phyloP scores from a whole-genome alignment of 2,329 filamentous ascomycete species.

The Huntiella decipiens region DNA sequence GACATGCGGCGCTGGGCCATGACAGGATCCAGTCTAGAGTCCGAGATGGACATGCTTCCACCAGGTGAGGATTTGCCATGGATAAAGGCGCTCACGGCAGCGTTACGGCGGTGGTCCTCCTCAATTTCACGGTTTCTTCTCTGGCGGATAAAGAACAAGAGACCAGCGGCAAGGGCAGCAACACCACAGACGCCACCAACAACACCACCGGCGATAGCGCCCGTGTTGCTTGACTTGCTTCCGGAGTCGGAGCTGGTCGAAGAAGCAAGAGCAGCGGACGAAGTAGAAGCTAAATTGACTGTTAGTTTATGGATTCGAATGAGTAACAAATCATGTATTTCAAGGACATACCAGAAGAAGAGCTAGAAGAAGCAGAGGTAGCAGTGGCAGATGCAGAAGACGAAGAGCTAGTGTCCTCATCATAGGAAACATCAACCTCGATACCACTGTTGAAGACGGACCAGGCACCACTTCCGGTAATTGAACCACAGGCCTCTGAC shows the following conservation, averaged over 20 bases:
- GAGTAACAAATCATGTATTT: not conserved
- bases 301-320: not conserved
- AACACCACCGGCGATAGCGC: conserved; percentile 69
- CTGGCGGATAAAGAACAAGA: conserved; percentile 56
- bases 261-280: conserved; percentile 16
- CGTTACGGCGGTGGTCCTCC: conserved; percentile 67
- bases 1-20: conserved; percentile 72
- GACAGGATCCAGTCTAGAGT: conserved; percentile 72
- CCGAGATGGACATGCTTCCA: conserved; percentile 52
- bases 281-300: conserved; percentile 11
- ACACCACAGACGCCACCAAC: conserved; percentile 65
- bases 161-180: conserved; percentile 44
- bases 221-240: conserved; percentile 40
- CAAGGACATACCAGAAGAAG: conserved; percentile 5
- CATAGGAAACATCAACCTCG: conserved; percentile 21
- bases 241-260: conserved; percentile 13
- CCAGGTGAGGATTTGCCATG: conserved; percentile 41
- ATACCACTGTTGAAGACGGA: conserved; percentile 34
- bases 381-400: conserved; percentile 12
- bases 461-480: conserved; percentile 17
- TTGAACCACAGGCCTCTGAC: conserved; percentile 37
- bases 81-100: conserved; percentile 60
- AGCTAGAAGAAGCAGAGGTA: conserved; percentile 15
- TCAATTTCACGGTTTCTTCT: conserved; percentile 61
- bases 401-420: conserved; percentile 14